These are phyloP conservation scores for Neonectria magnoliae DNA, from an alignment of 2,329 filamentous ascomycete genomes.

Conservation along the genomic window DNA sequence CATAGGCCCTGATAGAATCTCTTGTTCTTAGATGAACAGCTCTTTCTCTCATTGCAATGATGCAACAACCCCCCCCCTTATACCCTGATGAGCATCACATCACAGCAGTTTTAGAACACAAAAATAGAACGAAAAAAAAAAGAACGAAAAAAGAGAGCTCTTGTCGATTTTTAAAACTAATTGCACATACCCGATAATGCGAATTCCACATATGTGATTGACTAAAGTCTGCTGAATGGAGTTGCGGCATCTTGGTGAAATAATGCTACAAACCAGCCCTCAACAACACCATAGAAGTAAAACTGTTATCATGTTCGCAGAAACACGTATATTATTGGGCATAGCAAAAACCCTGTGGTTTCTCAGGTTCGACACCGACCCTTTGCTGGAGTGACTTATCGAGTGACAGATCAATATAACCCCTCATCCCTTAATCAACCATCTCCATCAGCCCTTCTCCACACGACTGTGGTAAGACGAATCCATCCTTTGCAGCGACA, in stretches of 20 bases:
- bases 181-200: background rate
- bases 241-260: too few relatives aligned
- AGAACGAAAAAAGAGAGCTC: constrained; percentile 23
- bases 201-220: background rate
- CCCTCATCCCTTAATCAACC: background rate
- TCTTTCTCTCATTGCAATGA: constrained; percentile 34
- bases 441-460: background rate
- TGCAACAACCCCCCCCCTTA: constrained; percentile 36
- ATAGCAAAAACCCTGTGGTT: background rate
- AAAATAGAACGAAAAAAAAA: constrained; percentile 27
- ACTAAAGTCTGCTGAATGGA: background rate
- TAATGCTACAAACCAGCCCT: too few relatives aligned
- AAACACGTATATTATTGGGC: background rate
- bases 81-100: constrained; percentile 48
- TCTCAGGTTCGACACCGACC: too few relatives aligned
- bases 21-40: constrained; percentile 25
- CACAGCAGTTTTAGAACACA: constrained; percentile 29
- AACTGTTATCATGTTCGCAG: background rate
- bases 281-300: background rate
- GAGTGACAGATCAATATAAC: background rate
- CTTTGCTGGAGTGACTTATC: background rate
- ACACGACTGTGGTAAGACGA: background rate
- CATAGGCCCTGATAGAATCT: constrained; percentile 29
- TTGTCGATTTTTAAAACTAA: background rate
- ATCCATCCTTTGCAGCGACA: background rate